Conservation (phyloP, 768 basidiomycete genomes). For the Lepiota venenata region DNA sequence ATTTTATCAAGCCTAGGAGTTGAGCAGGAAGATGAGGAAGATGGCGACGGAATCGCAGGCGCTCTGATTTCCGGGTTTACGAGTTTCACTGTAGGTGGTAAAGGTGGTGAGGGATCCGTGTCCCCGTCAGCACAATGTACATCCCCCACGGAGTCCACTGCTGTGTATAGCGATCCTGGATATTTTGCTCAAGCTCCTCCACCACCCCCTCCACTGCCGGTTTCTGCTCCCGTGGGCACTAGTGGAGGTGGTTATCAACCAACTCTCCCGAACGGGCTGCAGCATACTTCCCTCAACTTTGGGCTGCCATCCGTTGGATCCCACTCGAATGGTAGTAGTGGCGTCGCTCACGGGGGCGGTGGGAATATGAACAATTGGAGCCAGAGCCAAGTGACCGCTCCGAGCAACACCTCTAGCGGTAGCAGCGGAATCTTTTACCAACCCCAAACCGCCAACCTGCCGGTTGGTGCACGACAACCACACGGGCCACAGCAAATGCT, state of each 20-base stretch:
- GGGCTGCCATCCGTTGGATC: not conserved
- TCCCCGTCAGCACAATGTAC: not conserved
- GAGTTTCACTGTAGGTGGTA: not conserved
- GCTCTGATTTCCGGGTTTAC: not conserved
- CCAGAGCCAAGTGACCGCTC: not conserved
- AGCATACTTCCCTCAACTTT: not conserved
- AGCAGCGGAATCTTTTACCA: not conserved
- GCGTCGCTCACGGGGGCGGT: not conserved
- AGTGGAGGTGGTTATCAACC: not conserved
- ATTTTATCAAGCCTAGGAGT: conserved; percentile 1
- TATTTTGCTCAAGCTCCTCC: not conserved
- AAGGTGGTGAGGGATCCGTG: not conserved
- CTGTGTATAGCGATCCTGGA: not conserved
- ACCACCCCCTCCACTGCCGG: not conserved
- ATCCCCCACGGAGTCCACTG: not conserved
- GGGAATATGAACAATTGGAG: not conserved
- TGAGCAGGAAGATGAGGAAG: not conserved
- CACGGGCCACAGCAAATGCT: not conserved
- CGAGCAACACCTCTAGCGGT: not conserved
- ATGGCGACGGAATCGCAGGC: not conserved
- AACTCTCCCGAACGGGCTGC: not conserved
- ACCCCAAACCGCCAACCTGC: not conserved
- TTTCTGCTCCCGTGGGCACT: not conserved
- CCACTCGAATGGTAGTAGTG: not conserved
- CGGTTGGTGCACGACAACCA: conserved; percentile 3